Evolutionary conservation across 2,329 filamentous ascomycete species (phyloP), one percentile per base, ranked within the genome.

Genomic region (Hansfordia pulvinata): DNA sequence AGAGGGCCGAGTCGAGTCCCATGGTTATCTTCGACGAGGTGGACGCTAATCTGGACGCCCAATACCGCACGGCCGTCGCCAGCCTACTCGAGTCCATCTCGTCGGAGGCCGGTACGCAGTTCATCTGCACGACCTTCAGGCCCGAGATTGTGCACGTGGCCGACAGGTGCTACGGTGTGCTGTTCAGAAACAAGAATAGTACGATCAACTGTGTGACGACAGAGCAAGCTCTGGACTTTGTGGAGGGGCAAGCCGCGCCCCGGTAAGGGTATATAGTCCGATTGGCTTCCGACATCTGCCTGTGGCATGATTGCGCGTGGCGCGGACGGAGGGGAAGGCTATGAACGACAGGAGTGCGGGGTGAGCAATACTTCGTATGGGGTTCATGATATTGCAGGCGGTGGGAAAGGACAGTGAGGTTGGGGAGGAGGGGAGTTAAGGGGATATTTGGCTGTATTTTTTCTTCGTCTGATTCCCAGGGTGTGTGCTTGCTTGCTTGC

Each of bases 11-110:
- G 50, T 90, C 88, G 8, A 92, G 88, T 23, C 90, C 90, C 2
- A 96, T 98, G 65, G 94, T 98, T 50, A 86, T 98, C 44, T 98
- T 98, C 42, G 90, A 98, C 52, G 90, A 98, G 55, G 93, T 98
- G 36, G 90, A 98, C 47, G 90, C 90, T 52, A 98, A 98, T 49
- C 69, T 98, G 14, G 90, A 98, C 50, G 86, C 90, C 1, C 90
- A 98, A 54, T 98, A 98, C 60, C 80, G 90, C 34, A 94, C 90
- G 2, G 88, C 90, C 1, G 90, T 98, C 8, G 90, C 90, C 3
- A 70, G 82, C 30, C 82, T 96, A 59, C 66, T 98, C 13, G 65
- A 88, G 45, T 76, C 75, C 29, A 85, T 84, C 35, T 83, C 76
- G 10, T 59, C 66, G 32, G 70, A 75, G 38, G 67, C 65, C 10